Base-by-base conservation (phyloP, 305 asterid genomes). In the Fraxinus velutina region DNA sequence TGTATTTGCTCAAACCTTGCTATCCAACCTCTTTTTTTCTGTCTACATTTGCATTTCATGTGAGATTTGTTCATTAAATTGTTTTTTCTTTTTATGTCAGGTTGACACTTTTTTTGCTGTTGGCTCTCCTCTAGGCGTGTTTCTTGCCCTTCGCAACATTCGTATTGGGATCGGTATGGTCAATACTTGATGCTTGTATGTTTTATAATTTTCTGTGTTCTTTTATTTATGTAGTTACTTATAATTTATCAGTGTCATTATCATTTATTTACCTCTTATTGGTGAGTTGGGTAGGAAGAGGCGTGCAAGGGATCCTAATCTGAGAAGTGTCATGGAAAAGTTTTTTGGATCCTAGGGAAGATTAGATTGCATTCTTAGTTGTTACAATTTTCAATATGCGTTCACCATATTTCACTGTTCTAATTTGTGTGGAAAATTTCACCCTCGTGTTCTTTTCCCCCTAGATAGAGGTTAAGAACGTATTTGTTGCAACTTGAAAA, bases 101-200 rank as follows among this genome's bases (percentile, higher is more conserved):
- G 92, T 89, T 24, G 91, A 89, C 77, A 89, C 90, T 29, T 89
- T 85, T 83, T 89, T 89, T 73, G 86, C 91, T 15, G 92, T 76
- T 47, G 92, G 92, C 17, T 89, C 92, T 52, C 92, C 92, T 75
- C 90, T 89, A 76, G 92, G 92, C 73, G 91, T 89, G 32, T 89
- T 89, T 85, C 90, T 88, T 75, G 80, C 92, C 84, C 90, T 89
- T 76, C 88, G 92, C 78, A 89, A 89, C 79, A 76, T 88, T 83
- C 92, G 92, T 39, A 83, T 89, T 60, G 92, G 92, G 57, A 85
- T 86, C 0, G 92, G 92, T 89, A 89, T 83, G 82, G 77, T 7
- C 76, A 33, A 72, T 29, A 71, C 77, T 60, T 60, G 52, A 33
- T 47, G 13, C 71, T 50, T 12, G 6, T 78, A 57, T 52, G 17